These are phyloP conservation scores for Pisolithus marmoratus DNA, from an alignment of 768 basidiomycete genomes.

Conservation along the genomic window DNA sequence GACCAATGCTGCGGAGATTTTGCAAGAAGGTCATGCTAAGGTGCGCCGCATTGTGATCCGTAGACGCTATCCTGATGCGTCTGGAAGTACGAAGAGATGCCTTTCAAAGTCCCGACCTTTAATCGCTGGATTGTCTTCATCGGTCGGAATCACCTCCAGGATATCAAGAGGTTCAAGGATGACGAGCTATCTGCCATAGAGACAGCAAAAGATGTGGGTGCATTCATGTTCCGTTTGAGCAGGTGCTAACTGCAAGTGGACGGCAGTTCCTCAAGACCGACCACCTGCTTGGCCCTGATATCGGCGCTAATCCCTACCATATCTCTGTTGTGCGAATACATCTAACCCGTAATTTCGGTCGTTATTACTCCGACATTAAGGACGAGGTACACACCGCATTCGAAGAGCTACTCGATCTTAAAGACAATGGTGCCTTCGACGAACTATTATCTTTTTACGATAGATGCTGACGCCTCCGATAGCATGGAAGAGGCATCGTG, in stretches of 20 bases:
- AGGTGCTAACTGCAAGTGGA: not conserved
- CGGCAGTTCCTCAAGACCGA: not conserved
- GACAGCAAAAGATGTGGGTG: constrained; percentile 28
- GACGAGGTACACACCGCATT: constrained; percentile 42
- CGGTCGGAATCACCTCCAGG: constrained; percentile 29
- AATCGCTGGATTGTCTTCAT: constrained; percentile 36
- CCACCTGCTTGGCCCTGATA: not conserved
- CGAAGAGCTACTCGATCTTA: constrained; percentile 28
- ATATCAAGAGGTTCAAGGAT: constrained; percentile 35
- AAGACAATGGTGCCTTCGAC: constrained; percentile 10
- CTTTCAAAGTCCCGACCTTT: constrained; percentile 29
- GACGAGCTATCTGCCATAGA: constrained; percentile 31
- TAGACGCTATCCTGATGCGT: not conserved
- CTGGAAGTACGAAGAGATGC: constrained; percentile 17
- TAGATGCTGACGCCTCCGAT: too few species aligned
- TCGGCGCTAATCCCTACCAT: constrained; percentile 24
- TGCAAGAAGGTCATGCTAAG: constrained; percentile 29
- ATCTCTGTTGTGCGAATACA: constrained; percentile 20
- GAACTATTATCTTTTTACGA: not conserved
- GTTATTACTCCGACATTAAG: constrained; percentile 34
- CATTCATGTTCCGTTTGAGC: not conserved
- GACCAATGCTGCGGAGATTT: constrained; percentile 11
- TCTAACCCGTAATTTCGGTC: constrained; percentile 34
- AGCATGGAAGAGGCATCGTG: constrained; percentile 38
- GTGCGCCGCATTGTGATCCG: constrained; percentile 12